Conservation (phyloP, 805 yeast genomes). For the Yarrowia porcina region DNA sequence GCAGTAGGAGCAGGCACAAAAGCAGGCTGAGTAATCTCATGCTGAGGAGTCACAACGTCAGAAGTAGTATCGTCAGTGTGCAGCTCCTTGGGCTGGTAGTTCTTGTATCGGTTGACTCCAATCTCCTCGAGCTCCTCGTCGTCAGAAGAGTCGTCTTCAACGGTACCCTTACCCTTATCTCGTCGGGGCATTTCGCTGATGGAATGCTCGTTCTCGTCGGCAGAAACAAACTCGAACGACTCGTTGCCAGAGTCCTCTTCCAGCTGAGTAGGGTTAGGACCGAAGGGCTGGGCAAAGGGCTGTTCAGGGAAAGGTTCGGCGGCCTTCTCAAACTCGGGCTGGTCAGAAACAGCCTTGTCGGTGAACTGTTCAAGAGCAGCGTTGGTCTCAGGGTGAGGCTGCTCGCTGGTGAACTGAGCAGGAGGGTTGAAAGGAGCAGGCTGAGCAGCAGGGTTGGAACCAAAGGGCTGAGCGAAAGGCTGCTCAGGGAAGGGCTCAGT, state of each 20-base stretch:
- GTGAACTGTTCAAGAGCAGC: constrained; percentile 31
- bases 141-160: constrained; percentile 32
- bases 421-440: constrained; percentile 32
- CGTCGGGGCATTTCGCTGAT: constrained; percentile 7
- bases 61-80: constrained; percentile 52
- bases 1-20: constrained; percentile 44
- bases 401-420: neutral
- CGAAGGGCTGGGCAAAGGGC: constrained; percentile 4
- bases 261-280: constrained; percentile 2
- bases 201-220: constrained; percentile 31
- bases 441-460: constrained; percentile 37
- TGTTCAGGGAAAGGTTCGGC: constrained; percentile 1
- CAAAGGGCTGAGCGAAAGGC: constrained; percentile 28
- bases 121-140: constrained; percentile 35
- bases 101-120: constrained; percentile 24
- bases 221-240: constrained; percentile 41
- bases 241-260: constrained; percentile 27
- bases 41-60: constrained; percentile 40
- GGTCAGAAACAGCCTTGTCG: constrained; percentile 21
- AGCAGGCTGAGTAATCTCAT: constrained; percentile 36
- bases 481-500: constrained; percentile 3
- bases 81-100: constrained; percentile 21
- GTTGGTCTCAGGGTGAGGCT: constrained; percentile 23
- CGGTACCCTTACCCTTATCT: constrained; percentile 15
- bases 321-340: constrained; percentile 21